phyloP scores from a whole-genome alignment of 805 yeast species.

The Spathaspora boniae region DNA sequence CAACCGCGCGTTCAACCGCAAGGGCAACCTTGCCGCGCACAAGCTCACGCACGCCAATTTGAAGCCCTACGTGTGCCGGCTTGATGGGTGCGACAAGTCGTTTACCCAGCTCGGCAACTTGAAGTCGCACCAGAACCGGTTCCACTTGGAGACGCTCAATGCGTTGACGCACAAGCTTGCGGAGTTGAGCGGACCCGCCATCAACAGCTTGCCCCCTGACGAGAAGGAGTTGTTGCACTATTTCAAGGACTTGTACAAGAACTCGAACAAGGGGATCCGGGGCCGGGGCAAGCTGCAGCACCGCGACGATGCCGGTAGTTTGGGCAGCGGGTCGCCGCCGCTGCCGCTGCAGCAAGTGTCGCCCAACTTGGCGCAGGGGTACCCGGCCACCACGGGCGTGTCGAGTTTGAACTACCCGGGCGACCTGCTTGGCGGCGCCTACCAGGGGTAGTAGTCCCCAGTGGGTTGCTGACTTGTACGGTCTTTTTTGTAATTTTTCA shows the following conservation, averaged over 20 bases:
- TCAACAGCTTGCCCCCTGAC: constrained; percentile 49
- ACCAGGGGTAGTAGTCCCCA: too few species aligned
- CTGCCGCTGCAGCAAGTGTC: too few species aligned
- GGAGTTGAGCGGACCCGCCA: constrained; percentile 47
- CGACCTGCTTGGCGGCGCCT: too few species aligned
- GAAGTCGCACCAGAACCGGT: constrained; percentile 90
- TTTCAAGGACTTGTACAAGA: constrained; percentile 79
- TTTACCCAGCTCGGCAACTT: constrained; percentile 91
- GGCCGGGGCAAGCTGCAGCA: constrained; percentile 68
- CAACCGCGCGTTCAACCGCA: constrained; percentile 74
- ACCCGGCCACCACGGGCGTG: too few species aligned
- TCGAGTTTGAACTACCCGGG: too few species aligned
- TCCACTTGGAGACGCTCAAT: constrained; percentile 71
- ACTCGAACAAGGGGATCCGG: constrained; percentile 85
- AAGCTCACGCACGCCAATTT: constrained; percentile 73
- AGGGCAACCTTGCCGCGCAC: constrained; percentile 91
- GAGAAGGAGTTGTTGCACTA: constrained; percentile 73
- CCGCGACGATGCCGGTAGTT: background rate
- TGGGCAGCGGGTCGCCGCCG: too few species aligned
- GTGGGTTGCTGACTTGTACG: too few species aligned
- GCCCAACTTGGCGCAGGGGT: too few species aligned
- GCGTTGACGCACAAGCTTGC: constrained; percentile 66
- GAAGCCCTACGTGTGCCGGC: constrained; percentile 74
- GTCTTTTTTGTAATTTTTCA: too few species aligned
- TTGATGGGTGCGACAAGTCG: constrained; percentile 78